Evolutionary conservation across 768 basidiomycete species (phyloP).

Genomic region (Kwoniella europaea): DNA sequence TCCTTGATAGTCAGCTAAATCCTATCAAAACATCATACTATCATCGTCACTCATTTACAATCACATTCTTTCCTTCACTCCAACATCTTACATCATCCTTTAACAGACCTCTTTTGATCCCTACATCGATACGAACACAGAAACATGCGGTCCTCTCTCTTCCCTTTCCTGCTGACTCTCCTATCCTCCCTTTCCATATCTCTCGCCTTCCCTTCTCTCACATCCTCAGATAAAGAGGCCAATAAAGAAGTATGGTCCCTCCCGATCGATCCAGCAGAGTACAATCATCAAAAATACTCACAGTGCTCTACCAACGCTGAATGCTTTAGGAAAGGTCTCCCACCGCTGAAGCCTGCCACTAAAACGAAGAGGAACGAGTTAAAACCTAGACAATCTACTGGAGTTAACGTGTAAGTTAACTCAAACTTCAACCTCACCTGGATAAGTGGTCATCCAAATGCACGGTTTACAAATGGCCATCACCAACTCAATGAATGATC

Average conservation of each 20-base stretch:
- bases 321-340: conserved; percentile 3
- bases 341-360: background rate
- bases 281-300: background rate
- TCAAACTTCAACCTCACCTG: background rate
- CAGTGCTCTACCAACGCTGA: conserved; percentile 4
- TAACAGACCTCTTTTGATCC: too few species aligned
- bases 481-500: too few species aligned
- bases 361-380: background rate
- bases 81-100: too few species aligned
- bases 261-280: background rate
- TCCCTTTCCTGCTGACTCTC: background rate
- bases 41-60: too few species aligned
- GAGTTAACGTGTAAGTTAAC: background rate
- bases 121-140: too few species aligned
- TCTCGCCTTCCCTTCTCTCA: background rate
- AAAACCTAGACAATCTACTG: conserved; percentile 3
- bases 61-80: too few species aligned
- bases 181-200: background rate
- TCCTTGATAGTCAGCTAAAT: too few species aligned
- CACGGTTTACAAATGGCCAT: too few species aligned
- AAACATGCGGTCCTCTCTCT: background rate
- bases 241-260: background rate
- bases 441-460: background rate
- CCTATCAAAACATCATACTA: too few species aligned
- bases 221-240: background rate